Base-by-base conservation (phyloP, 1,284 basidiomycete species). In the Boletus semigastroideus region DNA sequence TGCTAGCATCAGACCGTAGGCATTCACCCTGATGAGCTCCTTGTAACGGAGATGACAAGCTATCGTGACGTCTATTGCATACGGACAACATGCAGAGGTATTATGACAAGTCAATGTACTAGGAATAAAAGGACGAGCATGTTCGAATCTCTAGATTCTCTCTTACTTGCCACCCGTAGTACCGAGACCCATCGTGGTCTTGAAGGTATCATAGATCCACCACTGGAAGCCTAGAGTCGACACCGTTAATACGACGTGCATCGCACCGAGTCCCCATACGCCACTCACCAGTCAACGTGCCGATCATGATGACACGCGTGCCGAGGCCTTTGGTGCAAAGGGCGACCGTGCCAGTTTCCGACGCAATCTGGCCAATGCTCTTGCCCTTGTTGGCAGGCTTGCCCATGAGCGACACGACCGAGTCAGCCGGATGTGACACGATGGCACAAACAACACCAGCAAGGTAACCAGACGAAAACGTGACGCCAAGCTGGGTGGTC, bases 141-240 rank as follows among this genome's bases (percentile, higher is more conserved):
- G 11, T 34, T 17, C 16, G 34, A n/a, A n/a, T 16, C 11, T 22
- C 25, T 25, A 25, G 7, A 25, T 25, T 25, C 25, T 41, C 44
- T 9, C 46, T 73, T 86, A 90, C 75, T 90, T 90, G 70, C 88
- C 88, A 75, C 88, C 89, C 31, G 89, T 90, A 44, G 89, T 92
- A 52, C 89, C 89, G 67, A 89, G 76, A 61, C 89, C 89, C 83
- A 91, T 87, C 49, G 84, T 68, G 30, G 80, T 58, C 78, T 91
- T 92, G 82, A 90, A 91, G 48, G 80, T 74, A 66, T 91, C 88
- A 69, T 91, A 91, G 71, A 91, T 91, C 88, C 88, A 91, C 88
- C 88, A 91, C 77, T 91, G 88, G 86, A 91, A 90, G 64, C 88
- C 78, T 68, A 8, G 60, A 52, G 17, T 20, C 34, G 11, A 36